A percentile compares a stretch with the other conserved stretches of the same genome.
Evolutionary conservation across 2,329 filamentous ascomycete species (phyloP).

Genomic region (Calonectria ilicicola): DNA sequence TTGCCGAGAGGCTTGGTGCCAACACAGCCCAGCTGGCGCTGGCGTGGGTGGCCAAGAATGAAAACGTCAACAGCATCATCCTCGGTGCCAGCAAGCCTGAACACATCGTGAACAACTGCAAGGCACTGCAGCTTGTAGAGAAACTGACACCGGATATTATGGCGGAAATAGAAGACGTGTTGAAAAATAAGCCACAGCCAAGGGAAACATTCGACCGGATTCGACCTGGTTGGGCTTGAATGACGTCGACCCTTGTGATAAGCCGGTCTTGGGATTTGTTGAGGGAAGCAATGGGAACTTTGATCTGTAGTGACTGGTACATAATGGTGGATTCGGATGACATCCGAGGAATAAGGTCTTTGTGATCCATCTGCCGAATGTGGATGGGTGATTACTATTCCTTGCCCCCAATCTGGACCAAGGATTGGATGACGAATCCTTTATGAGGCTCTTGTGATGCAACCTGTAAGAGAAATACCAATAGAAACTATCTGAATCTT

Average conservation of each 20-base stretch:
- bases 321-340: background rate
- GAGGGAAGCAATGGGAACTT: background rate
- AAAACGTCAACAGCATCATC: slow-evolving; percentile 46
- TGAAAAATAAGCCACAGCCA: slow-evolving; percentile 35
- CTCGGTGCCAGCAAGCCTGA: slow-evolving; percentile 42
- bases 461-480: no score
- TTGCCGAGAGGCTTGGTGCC: slow-evolving; percentile 41
- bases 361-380: no score
- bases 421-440: no score
- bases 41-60: slow-evolving; percentile 42
- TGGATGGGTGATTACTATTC: no score
- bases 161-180: slow-evolving; percentile 39
- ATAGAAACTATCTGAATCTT: no score
- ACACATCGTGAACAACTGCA: slow-evolving; percentile 42
- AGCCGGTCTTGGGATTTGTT: background rate
- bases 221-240: background rate
- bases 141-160: slow-evolving; percentile 36
- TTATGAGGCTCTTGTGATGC: no score
- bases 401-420: no score
- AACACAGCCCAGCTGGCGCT: slow-evolving; percentile 40
- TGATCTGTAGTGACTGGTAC: background rate
- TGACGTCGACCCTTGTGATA: no score
- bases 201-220: background rate
- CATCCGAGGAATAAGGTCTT: no score
- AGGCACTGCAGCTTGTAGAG: slow-evolving; percentile 34